A percentile compares a stretch with the other conserved stretches of the same genome.
These are phyloP conservation scores for Tuber borchii DNA, from an alignment of 495 filamentous ascomycete genomes.

Conservation along the genomic window DNA sequence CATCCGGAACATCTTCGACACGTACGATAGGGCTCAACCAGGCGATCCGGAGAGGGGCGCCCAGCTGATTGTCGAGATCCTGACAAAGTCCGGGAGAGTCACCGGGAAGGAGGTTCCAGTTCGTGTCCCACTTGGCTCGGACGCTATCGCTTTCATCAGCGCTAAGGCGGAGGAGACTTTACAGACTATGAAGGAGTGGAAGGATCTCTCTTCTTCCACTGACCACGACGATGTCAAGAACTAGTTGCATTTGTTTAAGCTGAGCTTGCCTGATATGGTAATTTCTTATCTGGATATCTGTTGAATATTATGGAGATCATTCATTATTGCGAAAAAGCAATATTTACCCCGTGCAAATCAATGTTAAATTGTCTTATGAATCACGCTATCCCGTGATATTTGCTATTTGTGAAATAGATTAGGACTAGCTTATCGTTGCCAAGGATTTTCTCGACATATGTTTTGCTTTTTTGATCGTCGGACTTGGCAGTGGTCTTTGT, in stretches of 20 bases:
- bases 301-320: background rate
- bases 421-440: background rate
- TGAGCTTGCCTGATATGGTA: background rate
- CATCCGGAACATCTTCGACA: conserved; percentile 23
- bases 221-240: conserved; percentile 42
- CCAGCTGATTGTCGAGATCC: conserved; percentile 48
- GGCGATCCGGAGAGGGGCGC: conserved; percentile 51
- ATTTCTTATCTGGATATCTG: background rate
- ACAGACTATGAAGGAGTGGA: conserved; percentile 45
- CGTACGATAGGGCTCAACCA: conserved; percentile 41
- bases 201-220: conserved; percentile 43
- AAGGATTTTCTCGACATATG: background rate
- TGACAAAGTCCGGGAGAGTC: conserved; percentile 45
- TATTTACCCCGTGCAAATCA: background rate
- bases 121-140: conserved; percentile 48
- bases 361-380: background rate
- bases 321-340: background rate
- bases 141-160: conserved; percentile 44
- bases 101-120: conserved; percentile 45
- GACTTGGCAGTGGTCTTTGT: background rate
- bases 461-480: background rate
- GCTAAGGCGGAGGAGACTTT: conserved; percentile 42
- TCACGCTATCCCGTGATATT: background rate
- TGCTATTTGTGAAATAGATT: background rate
- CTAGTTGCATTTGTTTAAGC: background rate